Evolutionary conservation across 2,329 filamentous ascomycete species (phyloP), one percentile per base, ranked within the genome.

Genomic region (Fusarium drepaniforme): DNA sequence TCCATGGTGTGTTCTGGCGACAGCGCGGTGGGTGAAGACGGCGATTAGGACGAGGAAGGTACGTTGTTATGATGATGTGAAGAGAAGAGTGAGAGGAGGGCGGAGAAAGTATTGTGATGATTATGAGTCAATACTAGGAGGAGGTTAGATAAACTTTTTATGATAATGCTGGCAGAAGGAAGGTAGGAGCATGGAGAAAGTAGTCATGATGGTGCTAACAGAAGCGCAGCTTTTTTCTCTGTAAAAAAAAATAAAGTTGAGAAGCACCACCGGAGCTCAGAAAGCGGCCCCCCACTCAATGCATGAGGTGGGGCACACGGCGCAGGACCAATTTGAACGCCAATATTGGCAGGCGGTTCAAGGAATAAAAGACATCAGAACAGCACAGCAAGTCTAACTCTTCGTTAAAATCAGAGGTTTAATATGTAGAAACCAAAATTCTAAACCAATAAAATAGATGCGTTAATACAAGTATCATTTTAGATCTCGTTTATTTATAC

Each of bases 1-100:
- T 66, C 70, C 23, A 59, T 64, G 9, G 57, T 75, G 58, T 18
- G 49, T 53, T 30, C 49, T 30, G 9, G 5, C 11, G 15, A 49
- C 23, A 9, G 44, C 23, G 44, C 18, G 44, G 15, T 49, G 42
- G 44, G 23, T 49, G 15, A 28, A 18, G 44, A 28, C 23, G 5
- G 11, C 23, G 23, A 18, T 49, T 25, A 25, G 23, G 23, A 5
- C 4, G 44, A 49, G 23, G 15, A 49, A 49, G 44, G 23, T 28
- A 28, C 42, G 44, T 49, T 49, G 44, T 49, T 49, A 49, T 49
- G 44, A 49, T 49, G 44, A 49, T 49, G 23, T 15, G 9, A 28
- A 49, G 23, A 16, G 16, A 49, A 49, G 15, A 49, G 18, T 28
- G 23, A 49, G 23, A 49, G 44, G 44, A 49, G 44, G 44, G 16